Percentiles rank a stretch among this genome's conserved stretches.
Evolutionary conservation across 1,284 basidiomycete genomes (phyloP).

Genomic region (Sporisorium sorghi): DNA sequence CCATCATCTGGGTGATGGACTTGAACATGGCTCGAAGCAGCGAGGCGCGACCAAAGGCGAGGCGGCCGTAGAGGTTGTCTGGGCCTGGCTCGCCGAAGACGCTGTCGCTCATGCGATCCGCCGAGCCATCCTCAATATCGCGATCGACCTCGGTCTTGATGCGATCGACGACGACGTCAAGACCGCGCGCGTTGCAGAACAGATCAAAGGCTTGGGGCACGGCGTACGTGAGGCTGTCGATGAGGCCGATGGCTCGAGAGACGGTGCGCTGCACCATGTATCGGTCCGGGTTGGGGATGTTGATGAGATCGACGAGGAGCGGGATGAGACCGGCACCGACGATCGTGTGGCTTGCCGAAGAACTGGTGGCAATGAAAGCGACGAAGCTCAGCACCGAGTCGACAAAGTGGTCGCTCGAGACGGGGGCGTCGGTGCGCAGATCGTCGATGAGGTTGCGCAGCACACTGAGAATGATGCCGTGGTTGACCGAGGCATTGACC

Average conservation of each 20-base stretch:
- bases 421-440: conserved; percentile 71
- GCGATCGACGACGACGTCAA: conserved; percentile 84
- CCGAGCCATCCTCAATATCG: conserved; percentile 50
- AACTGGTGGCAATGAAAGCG: conserved; percentile 85
- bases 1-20: conserved; percentile 95
- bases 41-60: conserved; percentile 68
- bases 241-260: conserved; percentile 80
- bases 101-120: conserved; percentile 66
- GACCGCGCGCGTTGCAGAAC: conserved; percentile 85
- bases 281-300: conserved; percentile 39
- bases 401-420: conserved; percentile 73
- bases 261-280: conserved; percentile 66
- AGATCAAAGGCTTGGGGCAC: conserved; percentile 87
- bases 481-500: conserved; percentile 94
- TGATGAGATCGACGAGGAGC: conserved; percentile 73
- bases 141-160: conserved; percentile 74
- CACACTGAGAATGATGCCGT: conserved; percentile 76
- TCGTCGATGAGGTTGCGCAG: conserved; percentile 56
- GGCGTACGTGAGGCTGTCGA: conserved; percentile 92
- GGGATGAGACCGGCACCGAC: conserved; percentile 96
- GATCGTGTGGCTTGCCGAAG: conserved; percentile 88
- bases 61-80: conserved; percentile 57
- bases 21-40: conserved; percentile 90
- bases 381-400: conserved; percentile 80
- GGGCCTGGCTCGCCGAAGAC: conserved; percentile 73